These are phyloP conservation scores for Botrytis galanthina DNA, from an alignment of 2,329 filamentous ascomycete species.

Conservation along the genomic window DNA sequence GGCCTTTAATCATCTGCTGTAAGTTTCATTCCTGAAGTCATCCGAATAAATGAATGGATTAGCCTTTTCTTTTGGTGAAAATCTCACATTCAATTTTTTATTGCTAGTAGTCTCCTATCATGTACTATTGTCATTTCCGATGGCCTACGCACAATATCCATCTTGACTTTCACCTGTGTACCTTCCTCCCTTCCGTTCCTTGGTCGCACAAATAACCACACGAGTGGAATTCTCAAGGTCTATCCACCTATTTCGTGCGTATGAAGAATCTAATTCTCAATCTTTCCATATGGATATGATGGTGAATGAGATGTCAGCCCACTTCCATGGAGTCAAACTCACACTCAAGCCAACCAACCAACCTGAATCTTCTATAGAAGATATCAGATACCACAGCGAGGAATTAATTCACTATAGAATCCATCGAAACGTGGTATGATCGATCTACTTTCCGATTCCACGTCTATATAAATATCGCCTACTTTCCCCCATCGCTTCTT, in stretches of 20 bases:
- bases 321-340: rapidly evolving
- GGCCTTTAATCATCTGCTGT: not conserved
- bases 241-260: too few species aligned
- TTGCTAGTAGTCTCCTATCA: not conserved
- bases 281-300: not conserved
- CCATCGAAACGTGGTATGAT: not conserved
- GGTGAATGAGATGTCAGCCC: not conserved
- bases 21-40: not conserved
- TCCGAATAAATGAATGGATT: not conserved
- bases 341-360: not conserved
- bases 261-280: not conserved
- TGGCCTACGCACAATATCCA: too few species aligned
- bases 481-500: not conserved
- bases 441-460: not conserved
- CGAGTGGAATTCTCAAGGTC: not conserved
- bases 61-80: not conserved
- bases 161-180: not conserved
- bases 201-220: not conserved
- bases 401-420: rapidly evolving
- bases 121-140: not conserved
- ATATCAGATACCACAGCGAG: not conserved
- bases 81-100: not conserved
- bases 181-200: rapidly evolving
- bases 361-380: not conserved
- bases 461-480: not conserved